These are phyloP conservation scores for Salix purpurea DNA, from an alignment of 345 rosid genomes.

Conservation along the genomic window DNA sequence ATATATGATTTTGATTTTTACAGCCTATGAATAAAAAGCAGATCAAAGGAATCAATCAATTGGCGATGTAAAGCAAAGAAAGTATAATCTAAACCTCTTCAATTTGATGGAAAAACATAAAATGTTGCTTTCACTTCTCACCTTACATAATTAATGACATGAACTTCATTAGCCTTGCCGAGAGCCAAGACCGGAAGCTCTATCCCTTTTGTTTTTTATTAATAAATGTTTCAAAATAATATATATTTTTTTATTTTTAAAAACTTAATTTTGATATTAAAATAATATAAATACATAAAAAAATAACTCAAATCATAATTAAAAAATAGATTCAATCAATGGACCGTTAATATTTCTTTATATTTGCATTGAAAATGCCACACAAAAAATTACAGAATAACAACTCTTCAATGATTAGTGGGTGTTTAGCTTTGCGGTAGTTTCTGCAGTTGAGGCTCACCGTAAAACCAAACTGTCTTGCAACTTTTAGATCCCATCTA, in stretches of 20 bases:
- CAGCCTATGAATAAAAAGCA: neutral
- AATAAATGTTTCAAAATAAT: no score
- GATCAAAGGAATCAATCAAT: neutral
- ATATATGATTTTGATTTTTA: neutral
- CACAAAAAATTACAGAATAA: neutral
- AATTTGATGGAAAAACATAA: neutral
- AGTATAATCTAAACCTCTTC: neutral
- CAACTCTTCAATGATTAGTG: neutral
- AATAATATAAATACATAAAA: no score
- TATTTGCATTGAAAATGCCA: no score
- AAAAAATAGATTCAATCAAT: no score
- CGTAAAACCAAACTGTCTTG: no score
- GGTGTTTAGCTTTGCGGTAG: no score
- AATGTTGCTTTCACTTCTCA: constrained; percentile 7
- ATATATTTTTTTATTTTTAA: no score
- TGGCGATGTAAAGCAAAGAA: neutral
- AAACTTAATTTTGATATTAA: no score
- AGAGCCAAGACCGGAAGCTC: neutral
- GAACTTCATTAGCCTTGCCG: neutral
- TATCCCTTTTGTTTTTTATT: neutral
- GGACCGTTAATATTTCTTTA: no score
- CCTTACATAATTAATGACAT: neutral
- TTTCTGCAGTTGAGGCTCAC: no score
- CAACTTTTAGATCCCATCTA: no score
- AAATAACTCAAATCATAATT: no score